phyloP scores from a whole-genome alignment of 1,284 basidiomycete species.

The Pyrrhoderma lamaoense region DNA sequence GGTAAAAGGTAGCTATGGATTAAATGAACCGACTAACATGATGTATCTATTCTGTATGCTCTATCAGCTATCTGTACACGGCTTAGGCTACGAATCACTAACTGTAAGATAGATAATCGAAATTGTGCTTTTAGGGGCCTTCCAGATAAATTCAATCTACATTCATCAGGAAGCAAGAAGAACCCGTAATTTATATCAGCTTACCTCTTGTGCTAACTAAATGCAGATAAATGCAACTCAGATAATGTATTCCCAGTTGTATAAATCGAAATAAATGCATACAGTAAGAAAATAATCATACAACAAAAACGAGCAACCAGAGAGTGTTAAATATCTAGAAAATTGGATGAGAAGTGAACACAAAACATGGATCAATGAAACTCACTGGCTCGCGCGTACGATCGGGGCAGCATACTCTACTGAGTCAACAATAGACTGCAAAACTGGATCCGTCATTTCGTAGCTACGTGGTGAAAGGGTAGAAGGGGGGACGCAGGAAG shows the following conservation, averaged over 20 bases:
- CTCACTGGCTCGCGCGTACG: conserved; percentile 16
- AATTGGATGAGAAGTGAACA: neutral
- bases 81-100: conserved; percentile 2
- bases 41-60: conserved; percentile 17
- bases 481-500: neutral
- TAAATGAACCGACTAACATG: conserved; percentile 7
- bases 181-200: neutral
- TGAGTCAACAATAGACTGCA: conserved; percentile 3
- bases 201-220: conserved; percentile 16
- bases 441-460: conserved; percentile 8
- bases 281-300: conserved; percentile 19
- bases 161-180: neutral
- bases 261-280: neutral
- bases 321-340: conserved; percentile 16
- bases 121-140: conserved; percentile 12
- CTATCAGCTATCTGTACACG: no score
- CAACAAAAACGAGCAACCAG: conserved; percentile 13
- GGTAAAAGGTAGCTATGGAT: conserved; percentile 2
- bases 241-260: neutral
- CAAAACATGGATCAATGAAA: neutral
- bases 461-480: neutral
- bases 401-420: conserved; percentile 14
- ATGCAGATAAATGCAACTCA: neutral
- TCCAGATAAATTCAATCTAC: conserved; percentile 18
- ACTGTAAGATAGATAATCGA: conserved; percentile 16